Base-by-base conservation (phyloP, 2,329 filamentous ascomycete species). In the Dothideomycetes sp. region DNA sequence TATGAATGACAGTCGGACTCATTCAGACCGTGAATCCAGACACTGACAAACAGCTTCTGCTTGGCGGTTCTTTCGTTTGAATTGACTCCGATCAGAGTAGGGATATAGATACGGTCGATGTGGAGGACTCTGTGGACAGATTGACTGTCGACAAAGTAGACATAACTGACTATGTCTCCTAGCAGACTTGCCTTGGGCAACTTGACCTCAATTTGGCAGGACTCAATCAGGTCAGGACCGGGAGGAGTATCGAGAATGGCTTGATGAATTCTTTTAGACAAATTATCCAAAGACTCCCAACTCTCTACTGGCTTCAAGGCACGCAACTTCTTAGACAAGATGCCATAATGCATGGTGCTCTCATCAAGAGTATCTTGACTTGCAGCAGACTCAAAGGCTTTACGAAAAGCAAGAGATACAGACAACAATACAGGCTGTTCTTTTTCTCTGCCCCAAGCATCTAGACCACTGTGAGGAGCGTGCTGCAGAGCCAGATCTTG, bases 331-430 rank as follows among this genome's bases (percentile, higher is more conserved):
- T 86, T 85, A 63, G 76, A 79, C 11, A 87, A 67, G 8, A 65
- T 69, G 2, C 83, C 82, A 53, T 88, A 88, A 62, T 88, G 80
- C 17, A 86, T 75, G 2, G 83, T 87, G 54, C 82, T 82, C n/a
- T 61, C 59, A 32, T 76, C 71, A 23, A 88, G 70, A 7, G 63
- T 63, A 61, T 88, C 83, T 4, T 60, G 59, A 1, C 66, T 52
- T 0, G 78, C 76, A 1, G 80, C 74, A 0, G 70, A 65, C 33
- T 63, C 64, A 53, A 86, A 85, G 9, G 45, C 46, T 0, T 69
- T 58, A 11, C 61, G 57, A 45, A 86, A 69, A 3, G 67, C 69
- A 3, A 85, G 67, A 15, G 71, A 68, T 23, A 76, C 71, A 4
- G 77, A 79, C 7, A 86, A 52, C 5, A 74, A 54, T 8, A 76